Percentiles rank a stretch among this genome's conserved stretches.
Evolutionary conservation across 73 alveolate genomes (phyloP).

Genomic region (Effrenium voratum): DNA sequence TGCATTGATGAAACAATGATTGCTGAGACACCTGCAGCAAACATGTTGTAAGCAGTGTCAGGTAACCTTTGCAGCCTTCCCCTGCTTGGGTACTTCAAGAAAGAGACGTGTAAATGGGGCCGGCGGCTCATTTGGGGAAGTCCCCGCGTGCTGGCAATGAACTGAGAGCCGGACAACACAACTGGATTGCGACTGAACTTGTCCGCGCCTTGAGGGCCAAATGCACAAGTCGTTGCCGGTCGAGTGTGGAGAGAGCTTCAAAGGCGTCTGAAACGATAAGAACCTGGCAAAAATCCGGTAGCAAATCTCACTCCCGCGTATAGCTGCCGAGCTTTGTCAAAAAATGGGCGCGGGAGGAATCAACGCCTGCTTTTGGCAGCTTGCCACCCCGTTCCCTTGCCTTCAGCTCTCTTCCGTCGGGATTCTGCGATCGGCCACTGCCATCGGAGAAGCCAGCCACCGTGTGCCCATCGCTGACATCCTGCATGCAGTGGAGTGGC

Average conservation of each 20-base stretch:
- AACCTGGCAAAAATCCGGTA: neutral
- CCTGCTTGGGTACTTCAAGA: too few relatives aligned
- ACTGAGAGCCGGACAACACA: too few relatives aligned
- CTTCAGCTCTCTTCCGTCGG: conserved; percentile 77
- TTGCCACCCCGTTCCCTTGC: neutral
- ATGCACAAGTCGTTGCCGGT: conserved; percentile 85
- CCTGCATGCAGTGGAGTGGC: neutral
- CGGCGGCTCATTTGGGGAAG: too few relatives aligned
- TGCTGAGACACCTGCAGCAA: too few relatives aligned
- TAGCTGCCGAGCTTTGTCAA: neutral
- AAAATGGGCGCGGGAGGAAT: neutral
- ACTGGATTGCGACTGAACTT: too few relatives aligned
- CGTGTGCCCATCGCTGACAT: conserved; percentile 86
- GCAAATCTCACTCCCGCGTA: neutral
- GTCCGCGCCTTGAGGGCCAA: conserved; percentile 47
- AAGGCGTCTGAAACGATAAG: conserved; percentile 65
- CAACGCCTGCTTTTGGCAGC: neutral
- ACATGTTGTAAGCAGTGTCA: too few relatives aligned
- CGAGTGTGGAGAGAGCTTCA: neutral
- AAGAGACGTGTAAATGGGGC: too few relatives aligned
- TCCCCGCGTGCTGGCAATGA: too few relatives aligned
- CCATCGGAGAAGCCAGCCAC: conserved; percentile 64
- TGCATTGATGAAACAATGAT: too few relatives aligned
- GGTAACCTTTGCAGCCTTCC: too few relatives aligned
- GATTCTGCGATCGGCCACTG: conserved; percentile 47